Evolutionary conservation across 371 early-diverging fungal species (phyloP).

Genomic region (Batkoa obscura): DNA sequence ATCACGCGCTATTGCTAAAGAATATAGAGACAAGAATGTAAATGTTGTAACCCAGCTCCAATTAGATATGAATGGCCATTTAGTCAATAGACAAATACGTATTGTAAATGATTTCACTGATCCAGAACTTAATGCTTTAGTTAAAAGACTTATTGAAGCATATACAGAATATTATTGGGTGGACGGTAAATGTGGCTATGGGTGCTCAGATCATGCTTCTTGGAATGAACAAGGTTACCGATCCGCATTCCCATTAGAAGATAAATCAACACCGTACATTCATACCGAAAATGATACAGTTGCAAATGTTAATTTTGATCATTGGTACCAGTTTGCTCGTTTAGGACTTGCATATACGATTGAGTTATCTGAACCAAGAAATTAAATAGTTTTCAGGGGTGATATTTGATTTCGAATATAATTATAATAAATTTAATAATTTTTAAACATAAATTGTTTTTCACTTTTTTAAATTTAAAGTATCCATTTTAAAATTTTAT

Average conservation of each 20-base stretch:
- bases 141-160: conserved; percentile 17
- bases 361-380: conserved; percentile 28
- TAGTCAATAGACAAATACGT: conserved; percentile 41
- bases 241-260: conserved; percentile 69
- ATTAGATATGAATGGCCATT: conserved; percentile 62
- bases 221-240: conserved; percentile 69
- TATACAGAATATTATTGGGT: neutral
- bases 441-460: too few relatives aligned
- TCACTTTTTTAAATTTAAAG: too few relatives aligned
- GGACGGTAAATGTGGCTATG: conserved; percentile 42
- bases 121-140: conserved; percentile 35
- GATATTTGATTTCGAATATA: too few relatives aligned
- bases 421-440: too few relatives aligned
- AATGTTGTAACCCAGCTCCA: conserved; percentile 62
- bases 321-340: conserved; percentile 68
- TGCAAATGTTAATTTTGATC: conserved; percentile 53
- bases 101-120: conserved; percentile 65
- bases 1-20: conserved; percentile 60
- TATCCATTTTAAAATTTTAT: too few relatives aligned
- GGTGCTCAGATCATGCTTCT: conserved; percentile 70
- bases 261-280: conserved; percentile 29
- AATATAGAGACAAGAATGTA: conserved; percentile 32
- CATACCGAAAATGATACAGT: conserved; percentile 53
- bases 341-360: conserved; percentile 63
- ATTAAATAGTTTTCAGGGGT: too few relatives aligned